Conservation (phyloP, 1,284 basidiomycete species). For the Heimioporus punctisporus region DNA sequence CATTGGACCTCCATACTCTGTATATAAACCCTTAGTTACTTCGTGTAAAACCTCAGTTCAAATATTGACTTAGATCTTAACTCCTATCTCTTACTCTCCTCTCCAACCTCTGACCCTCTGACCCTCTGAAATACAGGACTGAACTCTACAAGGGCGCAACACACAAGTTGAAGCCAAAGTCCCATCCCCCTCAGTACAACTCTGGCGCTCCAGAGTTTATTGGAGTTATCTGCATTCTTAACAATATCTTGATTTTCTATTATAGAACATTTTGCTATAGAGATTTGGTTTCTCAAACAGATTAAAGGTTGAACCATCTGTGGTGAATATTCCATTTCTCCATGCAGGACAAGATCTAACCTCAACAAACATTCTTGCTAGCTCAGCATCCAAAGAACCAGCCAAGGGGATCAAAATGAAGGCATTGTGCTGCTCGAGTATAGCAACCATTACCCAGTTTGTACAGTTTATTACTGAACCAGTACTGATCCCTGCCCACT, state of each 20-base stretch:
- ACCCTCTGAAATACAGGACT: too few relatives aligned
- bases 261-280: slow-evolving; percentile 7
- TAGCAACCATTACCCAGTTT: not conserved
- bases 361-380: not conserved
- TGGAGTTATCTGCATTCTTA: too few relatives aligned
- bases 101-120: too few relatives aligned
- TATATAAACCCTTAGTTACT: too few relatives aligned
- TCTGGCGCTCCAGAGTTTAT: too few relatives aligned
- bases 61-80: too few relatives aligned
- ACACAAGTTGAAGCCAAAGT: too few relatives aligned
- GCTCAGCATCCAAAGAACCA: not conserved
- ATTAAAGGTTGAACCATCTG: not conserved
- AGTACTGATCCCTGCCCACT: slow-evolving; percentile 23
- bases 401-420: not conserved
- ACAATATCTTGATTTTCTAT: slow-evolving; percentile 5
- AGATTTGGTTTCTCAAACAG: slow-evolving; percentile 1
- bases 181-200: too few relatives aligned
- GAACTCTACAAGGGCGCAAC: too few relatives aligned
- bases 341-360: not conserved
- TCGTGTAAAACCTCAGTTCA: too few relatives aligned
- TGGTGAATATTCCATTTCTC: not conserved
- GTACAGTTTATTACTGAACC: slow-evolving; percentile 7
- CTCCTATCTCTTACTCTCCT: too few relatives aligned
- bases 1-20: too few relatives aligned
- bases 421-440: not conserved